These are phyloP conservation scores for Madurella mycetomatis DNA, from an alignment of 2,329 filamentous ascomycete species.

Conservation along the genomic window DNA sequence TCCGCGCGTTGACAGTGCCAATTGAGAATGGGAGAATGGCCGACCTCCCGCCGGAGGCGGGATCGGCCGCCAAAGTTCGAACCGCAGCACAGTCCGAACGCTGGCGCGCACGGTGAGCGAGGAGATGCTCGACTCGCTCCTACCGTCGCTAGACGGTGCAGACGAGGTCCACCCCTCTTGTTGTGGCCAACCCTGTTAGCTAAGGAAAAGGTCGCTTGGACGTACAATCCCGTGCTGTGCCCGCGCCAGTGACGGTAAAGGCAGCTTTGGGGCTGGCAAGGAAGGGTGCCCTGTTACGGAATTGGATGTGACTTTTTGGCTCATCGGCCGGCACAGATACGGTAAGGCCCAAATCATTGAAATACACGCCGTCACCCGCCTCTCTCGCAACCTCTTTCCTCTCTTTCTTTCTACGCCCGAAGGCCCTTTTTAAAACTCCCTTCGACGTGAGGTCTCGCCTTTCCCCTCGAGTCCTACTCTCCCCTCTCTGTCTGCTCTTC, in stretches of 20 bases:
- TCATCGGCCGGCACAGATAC: slow-evolving; percentile 23
- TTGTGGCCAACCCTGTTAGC: slow-evolving; percentile 11
- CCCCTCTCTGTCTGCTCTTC: slow-evolving; percentile 19
- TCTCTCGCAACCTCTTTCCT: slow-evolving; percentile 23
- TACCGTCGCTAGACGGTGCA: neutral
- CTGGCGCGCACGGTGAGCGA: slow-evolving; percentile 9
- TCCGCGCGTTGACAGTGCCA: slow-evolving; percentile 19
- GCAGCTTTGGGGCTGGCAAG: slow-evolving; percentile 16
- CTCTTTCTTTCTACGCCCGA: slow-evolving; percentile 45
- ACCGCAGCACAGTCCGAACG: neutral
- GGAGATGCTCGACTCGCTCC: slow-evolving; percentile 13
- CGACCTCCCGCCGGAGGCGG: slow-evolving; percentile 16
- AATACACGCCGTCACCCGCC: slow-evolving; percentile 24
- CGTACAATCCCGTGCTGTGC: slow-evolving; percentile 19
- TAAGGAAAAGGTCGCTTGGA: slow-evolving; percentile 19
- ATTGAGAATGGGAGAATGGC: slow-evolving; percentile 17
- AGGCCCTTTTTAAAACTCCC: slow-evolving; percentile 42
- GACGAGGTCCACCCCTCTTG: slow-evolving; percentile 8
- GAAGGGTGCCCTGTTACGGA: slow-evolving; percentile 14
- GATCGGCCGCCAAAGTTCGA: neutral
- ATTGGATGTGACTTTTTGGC: slow-evolving; percentile 20
- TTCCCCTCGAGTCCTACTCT: slow-evolving; percentile 22
- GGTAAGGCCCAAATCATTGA: slow-evolving; percentile 21
- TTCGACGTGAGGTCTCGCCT: slow-evolving; percentile 45
- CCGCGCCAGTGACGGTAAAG: slow-evolving; percentile 8